These are phyloP conservation scores for Cystoisospora suis DNA, from an alignment of 169 alveolate genomes.

Conservation along the genomic window DNA sequence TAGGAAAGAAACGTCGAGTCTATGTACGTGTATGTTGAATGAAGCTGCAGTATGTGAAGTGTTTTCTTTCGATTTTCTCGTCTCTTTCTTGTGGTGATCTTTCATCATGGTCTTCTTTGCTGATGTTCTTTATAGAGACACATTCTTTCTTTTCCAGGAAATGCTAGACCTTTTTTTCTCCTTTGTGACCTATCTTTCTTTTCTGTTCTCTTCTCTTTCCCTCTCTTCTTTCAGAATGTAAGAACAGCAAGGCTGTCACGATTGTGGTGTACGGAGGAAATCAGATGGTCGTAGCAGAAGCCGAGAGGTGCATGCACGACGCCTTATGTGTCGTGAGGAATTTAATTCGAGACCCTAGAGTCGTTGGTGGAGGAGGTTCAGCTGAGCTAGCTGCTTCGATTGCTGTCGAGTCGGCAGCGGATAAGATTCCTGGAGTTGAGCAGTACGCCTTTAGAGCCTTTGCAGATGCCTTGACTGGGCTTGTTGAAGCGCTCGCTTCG, in stretches of 20 bases:
- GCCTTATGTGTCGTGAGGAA: conserved; percentile 96
- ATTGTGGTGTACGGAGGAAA: conserved; percentile 96
- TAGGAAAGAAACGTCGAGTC: too few species aligned
- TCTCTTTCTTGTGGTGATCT: too few species aligned
- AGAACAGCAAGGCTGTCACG: conserved; percentile 93
- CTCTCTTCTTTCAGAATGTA: conserved; percentile 78
- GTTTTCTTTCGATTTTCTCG: too few species aligned
- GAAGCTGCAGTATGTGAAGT: too few species aligned
- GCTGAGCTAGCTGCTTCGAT: conserved; percentile 95
- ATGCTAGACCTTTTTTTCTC: too few species aligned
- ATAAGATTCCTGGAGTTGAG: conserved; percentile 89
- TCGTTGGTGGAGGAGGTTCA: conserved; percentile 98
- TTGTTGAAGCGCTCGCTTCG: conserved; percentile 96
- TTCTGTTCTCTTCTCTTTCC: too few species aligned
- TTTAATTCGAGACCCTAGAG: conserved; percentile 84
- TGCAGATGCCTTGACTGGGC: conserved; percentile 96
- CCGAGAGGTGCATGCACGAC: conserved; percentile 97
- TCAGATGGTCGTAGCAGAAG: conserved; percentile 97
- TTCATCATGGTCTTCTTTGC: too few species aligned
- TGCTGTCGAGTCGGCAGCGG: conserved; percentile 92
- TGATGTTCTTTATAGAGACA: too few species aligned
- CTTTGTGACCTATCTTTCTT: too few species aligned
- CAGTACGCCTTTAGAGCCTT: conserved; percentile 98
- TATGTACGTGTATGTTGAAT: too few species aligned
- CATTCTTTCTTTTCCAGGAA: too few species aligned